Percentiles rank a stretch among this genome's conserved stretches.
These are phyloP conservation scores for Annulohypoxylon moriforme DNA, from an alignment of 495 filamentous ascomycete species.

Conservation along the genomic window DNA sequence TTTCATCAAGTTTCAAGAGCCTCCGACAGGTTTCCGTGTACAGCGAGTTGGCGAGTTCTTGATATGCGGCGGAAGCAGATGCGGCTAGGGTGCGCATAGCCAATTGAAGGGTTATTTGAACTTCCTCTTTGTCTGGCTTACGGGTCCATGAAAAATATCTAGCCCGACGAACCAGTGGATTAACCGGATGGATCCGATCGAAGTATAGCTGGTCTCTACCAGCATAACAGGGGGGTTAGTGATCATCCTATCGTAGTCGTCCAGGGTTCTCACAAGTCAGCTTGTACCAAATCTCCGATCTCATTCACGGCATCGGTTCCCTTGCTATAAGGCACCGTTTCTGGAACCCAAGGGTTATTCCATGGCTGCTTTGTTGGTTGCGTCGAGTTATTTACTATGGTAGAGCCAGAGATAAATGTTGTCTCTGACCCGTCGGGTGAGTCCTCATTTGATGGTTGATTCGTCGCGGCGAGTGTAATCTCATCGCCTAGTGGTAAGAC, in stretches of 20 bases:
- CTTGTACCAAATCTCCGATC: conserved; percentile 10
- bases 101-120: conserved; percentile 58
- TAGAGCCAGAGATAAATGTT: conserved; percentile 1
- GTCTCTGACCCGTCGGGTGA: conserved; percentile 1
- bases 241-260: not conserved
- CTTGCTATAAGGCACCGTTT: not conserved
- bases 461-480: not conserved
- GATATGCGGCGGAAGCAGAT: conserved; percentile 54
- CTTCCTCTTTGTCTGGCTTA: not conserved
- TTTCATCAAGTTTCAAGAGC: not conserved
- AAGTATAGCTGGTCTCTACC: conserved; percentile 10
- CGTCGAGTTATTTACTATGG: not conserved
- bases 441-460: not conserved
- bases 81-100: conserved; percentile 68
- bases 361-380: not conserved
- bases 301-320: not conserved
- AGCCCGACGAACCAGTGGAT: not conserved
- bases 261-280: conserved; percentile 9
- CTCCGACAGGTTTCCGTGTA: conserved; percentile 51
- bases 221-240: conserved; percentile 12
- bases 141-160: not conserved
- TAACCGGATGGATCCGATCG: not conserved
- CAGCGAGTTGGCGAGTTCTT: conserved; percentile 60
- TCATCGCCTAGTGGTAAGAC: not conserved
- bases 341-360: not conserved